Evolutionary conservation across 2,329 filamentous ascomycete genomes (phyloP).

Genomic region (Colletotrichum ledebouriae): DNA sequence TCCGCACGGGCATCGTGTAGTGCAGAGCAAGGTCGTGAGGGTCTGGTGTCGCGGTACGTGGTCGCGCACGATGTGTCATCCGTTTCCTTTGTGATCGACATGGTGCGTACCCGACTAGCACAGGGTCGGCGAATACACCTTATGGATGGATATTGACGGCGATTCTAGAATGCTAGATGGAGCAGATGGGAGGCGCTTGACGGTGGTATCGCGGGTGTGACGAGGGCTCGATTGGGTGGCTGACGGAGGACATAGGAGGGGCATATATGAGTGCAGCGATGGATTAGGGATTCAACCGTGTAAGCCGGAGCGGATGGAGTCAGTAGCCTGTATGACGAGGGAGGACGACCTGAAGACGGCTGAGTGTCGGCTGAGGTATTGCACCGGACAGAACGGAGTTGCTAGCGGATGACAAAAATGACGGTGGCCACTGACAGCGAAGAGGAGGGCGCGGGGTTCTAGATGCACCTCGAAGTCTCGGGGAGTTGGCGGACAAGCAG

Average conservation of each 20-base stretch:
- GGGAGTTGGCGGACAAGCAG: constrained; percentile 18
- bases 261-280: background rate
- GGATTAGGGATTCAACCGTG: background rate
- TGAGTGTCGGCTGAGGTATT: too few relatives aligned
- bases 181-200: constrained; percentile 13
- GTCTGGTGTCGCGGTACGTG: constrained; percentile 10
- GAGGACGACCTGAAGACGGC: background rate
- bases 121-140: constrained; percentile 6
- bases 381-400: constrained; percentile 5
- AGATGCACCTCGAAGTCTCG: constrained; percentile 32
- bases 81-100: constrained; percentile 18
- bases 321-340: background rate
- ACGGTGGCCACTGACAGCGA: background rate
- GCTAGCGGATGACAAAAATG: constrained; percentile 22
- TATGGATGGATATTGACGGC: constrained; percentile 18
- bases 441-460: constrained; percentile 16
- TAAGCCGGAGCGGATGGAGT: constrained; percentile 34
- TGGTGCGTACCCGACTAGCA: constrained; percentile 13
- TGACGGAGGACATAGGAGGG: background rate
- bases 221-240: constrained; percentile 21
- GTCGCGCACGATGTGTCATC: constrained; percentile 37
- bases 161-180: constrained; percentile 19
- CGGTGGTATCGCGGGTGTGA: constrained; percentile 31
- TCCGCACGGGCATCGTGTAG: constrained; percentile 30
- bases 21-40: constrained; percentile 10